Evolutionary conservation across 495 filamentous ascomycete genomes (phyloP), one percentile per base, ranked within the genome.

Genomic region (Daldinia childiae): DNA sequence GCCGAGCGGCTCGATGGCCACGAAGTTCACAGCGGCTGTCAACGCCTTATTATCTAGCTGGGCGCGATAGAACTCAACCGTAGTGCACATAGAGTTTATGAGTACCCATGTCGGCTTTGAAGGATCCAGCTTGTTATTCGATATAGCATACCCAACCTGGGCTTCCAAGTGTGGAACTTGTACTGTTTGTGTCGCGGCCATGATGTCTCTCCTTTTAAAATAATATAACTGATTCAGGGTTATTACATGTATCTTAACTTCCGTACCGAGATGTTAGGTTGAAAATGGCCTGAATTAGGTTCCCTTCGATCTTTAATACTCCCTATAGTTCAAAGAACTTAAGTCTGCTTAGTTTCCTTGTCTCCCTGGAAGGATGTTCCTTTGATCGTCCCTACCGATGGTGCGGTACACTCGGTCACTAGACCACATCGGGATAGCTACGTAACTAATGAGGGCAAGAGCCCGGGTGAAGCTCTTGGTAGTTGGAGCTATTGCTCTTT

Each of bases 81-180:
- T 86, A 21, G 84, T 87, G 76, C 83, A 85, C 79, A 90, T 83
- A n/a, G 82, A 82, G 77, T 88, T 89, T 66, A 89, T 84, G 54
- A 89, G 81, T 24, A 89, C 81, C 48, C 80, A 74, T 3, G 88
- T 90, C 14, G 88, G 87, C 77, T 89, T 89, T 64, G 80, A 75
- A 9, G 80, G 64, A 74, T 89, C 84, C 74, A 82, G 81, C 21
- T 64, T 62, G 30, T 67, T 75, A 34, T 74, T 71, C 1, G 86
- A 82, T 24, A 87, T 78, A 7, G 79, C 74, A 75, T 88, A 89
- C 5, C 85, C 85, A 62, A 81, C 87, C 29, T 78, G 74, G 67
- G 87, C 86, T 70, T 83, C 82, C 12, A 89, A 79, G 70, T 89
- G 87, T 36, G 83, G 79, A 61, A 89, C 86, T 3, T 76, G 66